Base-by-base conservation (phyloP, 148 eudicot species). In the Camellia lanceoleosa region DNA sequence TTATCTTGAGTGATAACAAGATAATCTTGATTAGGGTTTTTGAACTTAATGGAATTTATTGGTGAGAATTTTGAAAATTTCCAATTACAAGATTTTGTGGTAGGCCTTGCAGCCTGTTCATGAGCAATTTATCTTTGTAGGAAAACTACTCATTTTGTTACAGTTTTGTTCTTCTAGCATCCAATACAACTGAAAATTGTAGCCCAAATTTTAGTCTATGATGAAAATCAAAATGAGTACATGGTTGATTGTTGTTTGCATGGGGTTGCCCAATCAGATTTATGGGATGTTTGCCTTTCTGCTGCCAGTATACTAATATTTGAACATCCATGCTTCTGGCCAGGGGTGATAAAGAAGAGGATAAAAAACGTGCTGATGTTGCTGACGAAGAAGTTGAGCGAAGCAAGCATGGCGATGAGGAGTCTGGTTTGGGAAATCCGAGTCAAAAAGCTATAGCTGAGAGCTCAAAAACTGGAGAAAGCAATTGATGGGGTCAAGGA, bases 261-360 rank as follows among this genome's bases (percentile, higher is more conserved):
- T 20, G 38, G 43, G 44, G 61, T 47, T 15, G 7, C 23, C 18
- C 18, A 52, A 72, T 52, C 60, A 20, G 42, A 20, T 55, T 68
- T n/a, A 52, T 65, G 44, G 4, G 12, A 19, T 18, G 12, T 12
- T n/a, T 71, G 13, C 8, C 58, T 52, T 51, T 23, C n/a, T 41
- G 56, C 46, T 60, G 15, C 56, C 5, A 54, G 5, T 1, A 18
- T 6, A 65, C 41, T 56, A 13, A 49, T 3, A 46, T 79, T 49
- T 71, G 61, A 7, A 16, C 52, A 20, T 54, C 67, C 59, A 20
- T 23, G 43, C 68, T 77, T 74, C 18, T 80, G 38, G 4, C 66
- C 72, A 92, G 96, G 92, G 90, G 89, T 55, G 90, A 90, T 64
- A 87, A 85, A 80, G 85, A 86, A 12, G 87, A 68, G 78, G 90